phyloP scores from a whole-genome alignment of 441 rosid species.

The Melastoma candidum region DNA sequence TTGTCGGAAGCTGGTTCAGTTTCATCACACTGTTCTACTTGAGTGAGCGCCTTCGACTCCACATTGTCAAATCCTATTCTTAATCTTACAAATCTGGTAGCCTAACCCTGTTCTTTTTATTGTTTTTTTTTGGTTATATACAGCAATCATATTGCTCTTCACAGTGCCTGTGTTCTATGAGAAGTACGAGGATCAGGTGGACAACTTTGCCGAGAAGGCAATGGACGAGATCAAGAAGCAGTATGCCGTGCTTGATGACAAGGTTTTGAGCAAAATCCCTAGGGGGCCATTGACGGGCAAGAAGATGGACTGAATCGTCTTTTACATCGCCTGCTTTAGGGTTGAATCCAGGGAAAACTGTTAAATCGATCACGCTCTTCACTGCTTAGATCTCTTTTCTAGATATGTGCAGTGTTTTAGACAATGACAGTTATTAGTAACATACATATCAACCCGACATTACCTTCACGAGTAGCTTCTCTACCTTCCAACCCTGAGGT shows the following conservation, averaged over 20 bases:
- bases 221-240: slow-evolving; percentile 37
- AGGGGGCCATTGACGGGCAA: slow-evolving; percentile 32
- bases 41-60: slow-evolving; percentile 9
- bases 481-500: too few relatives aligned
- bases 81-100: background rate
- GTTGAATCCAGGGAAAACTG: too few relatives aligned
- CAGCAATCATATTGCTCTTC: slow-evolving; percentile 38
- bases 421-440: too few relatives aligned
- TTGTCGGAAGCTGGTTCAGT: slow-evolving; percentile 21
- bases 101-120: slow-evolving; percentile 12
- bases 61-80: background rate
- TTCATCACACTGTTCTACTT: slow-evolving; percentile 25
- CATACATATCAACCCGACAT: too few relatives aligned
- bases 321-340: too few relatives aligned
- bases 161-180: slow-evolving; percentile 43
- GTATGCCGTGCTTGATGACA: slow-evolving; percentile 40
- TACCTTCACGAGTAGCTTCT: too few relatives aligned
- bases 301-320: slow-evolving; percentile 19
- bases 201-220: slow-evolving; percentile 42
- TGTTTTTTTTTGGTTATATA: slow-evolving; percentile 1
- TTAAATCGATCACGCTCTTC: too few relatives aligned
- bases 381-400: too few relatives aligned
- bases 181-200: slow-evolving; percentile 49
- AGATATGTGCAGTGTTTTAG: too few relatives aligned
- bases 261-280: slow-evolving; percentile 46